A percentile compares a stretch with the other conserved stretches of the same genome.
Evolutionary conservation across 208 protist genomes (phyloP).

Genomic region (Leishmania lainsoni): DNA sequence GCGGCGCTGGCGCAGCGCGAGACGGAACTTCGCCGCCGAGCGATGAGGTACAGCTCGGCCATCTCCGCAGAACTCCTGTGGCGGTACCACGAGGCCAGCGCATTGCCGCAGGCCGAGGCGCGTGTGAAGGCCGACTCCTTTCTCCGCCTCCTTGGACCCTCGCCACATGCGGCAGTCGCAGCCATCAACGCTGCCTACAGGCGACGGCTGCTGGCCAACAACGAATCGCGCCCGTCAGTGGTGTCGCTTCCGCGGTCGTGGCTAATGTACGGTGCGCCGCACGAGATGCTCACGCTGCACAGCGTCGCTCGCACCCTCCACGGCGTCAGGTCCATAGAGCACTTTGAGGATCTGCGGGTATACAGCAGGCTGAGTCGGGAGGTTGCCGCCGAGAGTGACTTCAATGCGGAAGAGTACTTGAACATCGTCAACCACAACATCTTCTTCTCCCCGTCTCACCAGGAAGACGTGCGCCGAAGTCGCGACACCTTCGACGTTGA

Average conservation of each 20-base stretch:
- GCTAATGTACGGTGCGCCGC: conserved; percentile 43
- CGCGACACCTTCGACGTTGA: conserved; percentile 17
- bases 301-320: conserved; percentile 12
- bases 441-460: conserved; percentile 20
- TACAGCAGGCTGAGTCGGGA: conserved; percentile 1
- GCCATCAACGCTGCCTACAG: conserved; percentile 6
- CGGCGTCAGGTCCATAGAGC: not conserved
- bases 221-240: conserved; percentile 8
- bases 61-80: conserved; percentile 30
- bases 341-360: not conserved
- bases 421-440: conserved; percentile 14
- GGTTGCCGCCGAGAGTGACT: not conserved
- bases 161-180: conserved; percentile 14
- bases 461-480: conserved; percentile 1
- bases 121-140: conserved; percentile 2
- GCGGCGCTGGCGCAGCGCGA: conserved; percentile 45
- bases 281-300: conserved; percentile 54
- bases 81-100: not conserved
- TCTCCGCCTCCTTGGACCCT: conserved; percentile 20
- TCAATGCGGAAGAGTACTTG: conserved; percentile 8
- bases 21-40: conserved; percentile 13
- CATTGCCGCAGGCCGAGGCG: not conserved
- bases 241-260: conserved; percentile 40
- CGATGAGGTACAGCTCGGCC: conserved; percentile 13
- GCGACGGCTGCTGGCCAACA: not conserved